Base-by-base conservation (phyloP, 345 rosid species). In the Populus pruinosa region DNA sequence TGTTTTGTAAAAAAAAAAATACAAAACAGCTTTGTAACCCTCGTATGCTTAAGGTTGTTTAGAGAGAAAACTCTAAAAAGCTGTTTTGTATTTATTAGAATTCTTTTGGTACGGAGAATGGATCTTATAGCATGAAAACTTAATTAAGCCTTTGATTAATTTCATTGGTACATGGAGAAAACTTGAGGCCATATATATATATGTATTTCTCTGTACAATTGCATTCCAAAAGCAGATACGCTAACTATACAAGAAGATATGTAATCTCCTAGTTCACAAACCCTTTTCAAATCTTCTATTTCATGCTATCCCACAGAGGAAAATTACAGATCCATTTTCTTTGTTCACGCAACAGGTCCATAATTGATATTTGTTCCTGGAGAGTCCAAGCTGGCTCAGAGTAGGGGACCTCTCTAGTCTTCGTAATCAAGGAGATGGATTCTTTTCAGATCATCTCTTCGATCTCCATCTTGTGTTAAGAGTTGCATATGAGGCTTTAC, bases 401-500 rank as follows among this genome's bases (percentile, higher is more conserved):
- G 8, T 33, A 55, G 25, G 8, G 25, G 25, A 21, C 0, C 25
- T 55, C 59, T 36, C 39, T 38, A 6, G 39, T 38, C 39, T 38
- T 43, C 47, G 2, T 43, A 12, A 43, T 11, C 47, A 11, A 43
- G 47, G 47, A 43, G 47, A 43, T 43, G 47, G 47, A 13, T 43
- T 43, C 14, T 43, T 43, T 43, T 11, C 47, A 43, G 14, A 2
- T 23, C 25, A 21, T 21, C 64, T 59, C 14, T 59, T 23, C 47
- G 47, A 43, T 43, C 64, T 59, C 25, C 64, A 59, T 59, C 29
- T 9, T 59, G 12, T 11, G 27, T 39, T 12, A 10, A 13, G 44
- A 33, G 16, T 36, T 8, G 50, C 59, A 29, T 2, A 6, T 31
- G 21, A 67, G 29, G 23, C 29, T 68, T 84, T 83, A 87, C 78